Conservation (phyloP, 768 basidiomycete species). For the Trametes cinnabarina region DNA sequence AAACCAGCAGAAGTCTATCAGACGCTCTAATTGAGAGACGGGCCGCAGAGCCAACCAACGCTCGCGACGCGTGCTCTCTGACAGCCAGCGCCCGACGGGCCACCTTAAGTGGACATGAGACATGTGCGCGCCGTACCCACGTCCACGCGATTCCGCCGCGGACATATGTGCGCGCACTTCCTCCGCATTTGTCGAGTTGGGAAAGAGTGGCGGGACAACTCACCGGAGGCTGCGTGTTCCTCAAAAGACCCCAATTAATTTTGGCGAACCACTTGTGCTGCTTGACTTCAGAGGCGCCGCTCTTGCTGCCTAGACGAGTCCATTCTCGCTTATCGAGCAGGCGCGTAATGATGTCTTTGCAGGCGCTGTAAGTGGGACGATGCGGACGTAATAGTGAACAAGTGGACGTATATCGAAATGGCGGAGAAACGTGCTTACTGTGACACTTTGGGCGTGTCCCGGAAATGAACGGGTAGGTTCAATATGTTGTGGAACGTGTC, state of each 20-base stretch:
- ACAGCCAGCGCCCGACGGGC: constrained; percentile 1
- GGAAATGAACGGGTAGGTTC: constrained; percentile 80
- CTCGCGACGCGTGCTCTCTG: constrained; percentile 2
- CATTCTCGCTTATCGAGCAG: constrained; percentile 91
- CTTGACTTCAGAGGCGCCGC: constrained; percentile 97
- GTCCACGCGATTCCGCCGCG: constrained; percentile 10
- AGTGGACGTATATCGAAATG: constrained; percentile 4
- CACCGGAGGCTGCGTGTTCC: constrained; percentile 92
- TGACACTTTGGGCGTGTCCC: constrained; percentile 77
- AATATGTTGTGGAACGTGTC: constrained; percentile 97
- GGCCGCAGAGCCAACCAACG: constrained; percentile 10
- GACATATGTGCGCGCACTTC: constrained; percentile 9
- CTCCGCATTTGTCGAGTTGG: not conserved
- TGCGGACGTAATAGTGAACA: constrained; percentile 17
- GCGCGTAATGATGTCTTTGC: constrained; percentile 85
- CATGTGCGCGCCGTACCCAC: constrained; percentile 14
- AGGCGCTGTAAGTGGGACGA: constrained; percentile 49
- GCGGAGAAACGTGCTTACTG: constrained; percentile 46
- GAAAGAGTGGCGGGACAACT: constrained; percentile 29
- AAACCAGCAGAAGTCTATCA: constrained; percentile 15
- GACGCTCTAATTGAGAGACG: constrained; percentile 7
- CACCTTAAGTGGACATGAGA: constrained; percentile 3
- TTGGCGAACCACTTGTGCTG: constrained; percentile 98
- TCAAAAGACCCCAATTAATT: constrained; percentile 93
- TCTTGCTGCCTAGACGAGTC: constrained; percentile 84